Evolutionary conservation across 192 early-diverging fungal genomes (phyloP).

Genomic region (Entomortierella parvispora): DNA sequence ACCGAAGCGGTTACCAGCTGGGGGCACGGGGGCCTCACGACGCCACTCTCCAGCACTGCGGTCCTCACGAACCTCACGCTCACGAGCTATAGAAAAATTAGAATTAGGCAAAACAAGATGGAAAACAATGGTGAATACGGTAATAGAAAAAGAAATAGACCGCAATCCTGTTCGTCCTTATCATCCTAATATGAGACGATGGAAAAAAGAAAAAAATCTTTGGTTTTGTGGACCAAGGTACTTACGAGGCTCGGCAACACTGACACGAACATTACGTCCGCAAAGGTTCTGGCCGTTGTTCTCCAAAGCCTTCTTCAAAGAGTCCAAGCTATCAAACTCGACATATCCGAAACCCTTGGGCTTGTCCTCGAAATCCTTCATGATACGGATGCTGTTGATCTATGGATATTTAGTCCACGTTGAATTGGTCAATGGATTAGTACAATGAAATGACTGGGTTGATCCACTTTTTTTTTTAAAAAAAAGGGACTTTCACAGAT

Average conservation of each 20-base stretch:
- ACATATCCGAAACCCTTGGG: conserved; percentile 97
- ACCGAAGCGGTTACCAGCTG: conserved; percentile 53
- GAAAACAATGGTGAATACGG: too few relatives aligned
- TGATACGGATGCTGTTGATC: conserved; percentile 83
- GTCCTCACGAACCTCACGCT: conserved; percentile 65
- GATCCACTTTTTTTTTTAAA: neutral
- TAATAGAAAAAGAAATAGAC: too few relatives aligned
- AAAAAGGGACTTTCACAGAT: neutral
- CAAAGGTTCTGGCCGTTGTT: conserved; percentile 70
- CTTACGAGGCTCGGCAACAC: conserved; percentile 90
- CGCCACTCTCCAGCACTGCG: conserved; percentile 70
- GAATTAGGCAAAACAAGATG: neutral
- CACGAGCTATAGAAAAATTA: conserved; percentile 44
- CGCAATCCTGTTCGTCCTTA: too few relatives aligned
- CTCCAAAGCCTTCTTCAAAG: conserved; percentile 81
- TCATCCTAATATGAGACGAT: neutral
- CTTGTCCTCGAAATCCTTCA: conserved; percentile 82
- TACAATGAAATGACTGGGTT: neutral
- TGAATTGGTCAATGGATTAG: neutral
- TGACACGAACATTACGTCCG: conserved; percentile 81
- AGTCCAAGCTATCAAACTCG: conserved; percentile 90
- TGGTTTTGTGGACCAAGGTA: too few relatives aligned
- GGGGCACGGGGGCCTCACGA: conserved; percentile 55
- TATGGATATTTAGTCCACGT: conserved; percentile 20
- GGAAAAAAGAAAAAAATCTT: neutral